Evolutionary conservation across 768 basidiomycete genomes (phyloP).

Genomic region (Tricholoma flavovirens): DNA sequence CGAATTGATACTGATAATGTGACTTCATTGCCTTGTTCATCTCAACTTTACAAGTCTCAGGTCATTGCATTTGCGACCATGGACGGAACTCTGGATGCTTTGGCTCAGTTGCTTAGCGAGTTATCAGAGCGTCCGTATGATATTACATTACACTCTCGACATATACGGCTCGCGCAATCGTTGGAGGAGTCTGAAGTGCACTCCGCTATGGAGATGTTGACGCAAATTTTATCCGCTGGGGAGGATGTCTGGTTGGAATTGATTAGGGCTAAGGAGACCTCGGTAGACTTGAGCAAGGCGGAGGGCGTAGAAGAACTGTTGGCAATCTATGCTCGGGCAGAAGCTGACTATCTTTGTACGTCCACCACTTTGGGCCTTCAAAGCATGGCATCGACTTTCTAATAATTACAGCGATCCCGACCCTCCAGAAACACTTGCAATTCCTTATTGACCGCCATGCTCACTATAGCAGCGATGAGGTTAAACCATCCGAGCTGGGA

Average conservation of each 20-base stretch:
- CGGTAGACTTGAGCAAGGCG: slow-evolving; percentile 44
- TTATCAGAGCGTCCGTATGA: slow-evolving; percentile 58
- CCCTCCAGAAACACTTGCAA: slow-evolving; percentile 63
- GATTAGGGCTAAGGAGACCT: slow-evolving; percentile 47
- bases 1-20: too few relatives aligned
- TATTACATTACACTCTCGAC: slow-evolving; percentile 57
- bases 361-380: slow-evolving; percentile 10
- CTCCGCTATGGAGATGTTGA: slow-evolving; percentile 61
- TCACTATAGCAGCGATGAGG: slow-evolving; percentile 33
- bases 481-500: slow-evolving; percentile 45
- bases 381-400: background rate
- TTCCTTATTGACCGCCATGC: slow-evolving; percentile 45
- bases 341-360: slow-evolving; percentile 77
- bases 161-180: slow-evolving; percentile 56
- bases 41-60: too few relatives aligned
- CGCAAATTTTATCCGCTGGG: slow-evolving; percentile 55
- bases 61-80: background rate
- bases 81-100: slow-evolving; percentile 45
- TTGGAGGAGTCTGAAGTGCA: slow-evolving; percentile 50
- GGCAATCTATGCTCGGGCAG: slow-evolving; percentile 58
- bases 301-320: slow-evolving; percentile 52
- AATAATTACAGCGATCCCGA: slow-evolving; percentile 54
- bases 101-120: slow-evolving; percentile 52
- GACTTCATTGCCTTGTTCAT: too few relatives aligned
- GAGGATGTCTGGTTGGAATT: slow-evolving; percentile 75